Evolutionary conservation across 2,329 filamentous ascomycete species (phyloP), one percentile per base, ranked within the genome.

Genomic region (Neonectria hederae): DNA sequence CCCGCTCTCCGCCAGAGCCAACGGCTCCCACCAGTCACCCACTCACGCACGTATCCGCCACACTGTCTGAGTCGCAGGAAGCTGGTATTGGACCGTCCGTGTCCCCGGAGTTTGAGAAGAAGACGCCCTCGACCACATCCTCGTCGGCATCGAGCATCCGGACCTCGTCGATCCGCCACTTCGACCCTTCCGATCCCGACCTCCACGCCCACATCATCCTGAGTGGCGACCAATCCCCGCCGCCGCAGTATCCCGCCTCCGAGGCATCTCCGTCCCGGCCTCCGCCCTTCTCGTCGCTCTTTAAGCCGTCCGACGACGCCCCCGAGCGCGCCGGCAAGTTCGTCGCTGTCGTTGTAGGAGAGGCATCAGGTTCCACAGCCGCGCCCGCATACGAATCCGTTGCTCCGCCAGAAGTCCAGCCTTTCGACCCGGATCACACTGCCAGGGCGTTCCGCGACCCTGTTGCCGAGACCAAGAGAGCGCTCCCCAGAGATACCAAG

Each of bases 401-500:
- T 38, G 63, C 62, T 19, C 63, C 64, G 3, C 63, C 49, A 70
- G 77, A 78, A 48, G 75, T 80, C 9, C 77, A 77, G 62, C 78
- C 80, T 30, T 79, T 80, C 52, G 76, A 78, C 32, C 69, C 76
- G 9, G 74, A 77, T 59, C 76, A 79, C 56, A 74, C 77, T 54
- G 73, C 79, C 28, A 75, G 74, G 60, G 80, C 77, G 42, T 82
- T 85, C 62, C 80, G 83, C 73, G 83, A 88, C 72, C 80, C 83
- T 62, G 80, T 86, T 68, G 88, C 89, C 69, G 93, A 97, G 77
- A 95, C 93, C 75, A 97, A 97, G 81, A 89, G 91, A 74, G 92
- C 90, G 55, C 89, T 97, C 75, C 91, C 92, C n/a, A 85, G 83
- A 72, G 94, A 97, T 79, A 91, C 87, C 70, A 97, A 97, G 81